phyloP scores from a whole-genome alignment of 225 moss, liverwort and hornwort genomes.

The Pseudisothecium myosuroides region DNA sequence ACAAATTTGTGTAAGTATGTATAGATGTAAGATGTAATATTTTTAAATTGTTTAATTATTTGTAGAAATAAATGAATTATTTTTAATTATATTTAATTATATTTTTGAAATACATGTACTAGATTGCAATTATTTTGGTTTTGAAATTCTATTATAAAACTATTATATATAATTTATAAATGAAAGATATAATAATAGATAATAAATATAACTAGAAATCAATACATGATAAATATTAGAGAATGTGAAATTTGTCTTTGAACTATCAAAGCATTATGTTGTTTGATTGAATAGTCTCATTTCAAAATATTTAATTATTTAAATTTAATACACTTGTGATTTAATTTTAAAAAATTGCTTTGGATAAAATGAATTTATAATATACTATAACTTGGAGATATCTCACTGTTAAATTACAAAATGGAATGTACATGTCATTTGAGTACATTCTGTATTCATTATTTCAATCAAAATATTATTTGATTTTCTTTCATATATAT shows the following conservation, averaged over 20 bases:
- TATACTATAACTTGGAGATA: background rate
- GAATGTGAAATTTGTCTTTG: background rate
- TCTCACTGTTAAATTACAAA: background rate
- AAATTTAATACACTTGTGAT: background rate
- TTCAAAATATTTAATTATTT: background rate
- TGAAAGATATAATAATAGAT: background rate
- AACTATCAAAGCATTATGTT: background rate
- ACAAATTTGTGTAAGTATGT: slow-evolving; percentile 11
- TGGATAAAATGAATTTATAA: background rate
- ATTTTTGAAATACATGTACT: background rate
- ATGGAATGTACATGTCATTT: background rate
- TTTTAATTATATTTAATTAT: background rate
- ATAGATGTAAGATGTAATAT: background rate
- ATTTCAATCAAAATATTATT: background rate
- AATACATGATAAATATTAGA: background rate
- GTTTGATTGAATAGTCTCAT: background rate
- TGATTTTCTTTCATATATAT: too few species aligned
- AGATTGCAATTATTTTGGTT: background rate
- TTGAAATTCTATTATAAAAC: background rate
- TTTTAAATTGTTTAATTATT: background rate
- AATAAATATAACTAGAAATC: background rate
- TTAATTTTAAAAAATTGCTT: background rate
- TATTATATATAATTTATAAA: background rate
- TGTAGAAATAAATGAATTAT: too few species aligned
- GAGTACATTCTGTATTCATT: too few species aligned